Conservation (phyloP, 163 green algal species). For the Scenedesmus sp. region DNA sequence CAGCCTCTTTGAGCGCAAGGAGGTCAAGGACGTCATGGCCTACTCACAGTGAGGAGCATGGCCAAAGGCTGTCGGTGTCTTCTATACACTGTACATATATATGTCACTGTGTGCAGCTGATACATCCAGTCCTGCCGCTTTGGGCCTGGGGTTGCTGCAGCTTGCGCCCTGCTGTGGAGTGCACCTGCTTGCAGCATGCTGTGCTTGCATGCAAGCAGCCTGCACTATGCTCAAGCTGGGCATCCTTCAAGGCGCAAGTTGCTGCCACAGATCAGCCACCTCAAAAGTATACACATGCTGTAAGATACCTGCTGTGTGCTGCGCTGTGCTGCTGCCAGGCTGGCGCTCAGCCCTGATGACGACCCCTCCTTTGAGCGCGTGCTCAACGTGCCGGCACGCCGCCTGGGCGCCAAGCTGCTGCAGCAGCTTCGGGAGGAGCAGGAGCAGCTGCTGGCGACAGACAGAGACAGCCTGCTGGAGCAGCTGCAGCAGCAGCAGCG, state of each 20-base stretch:
- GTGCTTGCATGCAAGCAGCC: no score
- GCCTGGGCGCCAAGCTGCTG: conserved; percentile 42
- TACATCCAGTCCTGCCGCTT: no score
- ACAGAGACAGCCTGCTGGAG: background rate
- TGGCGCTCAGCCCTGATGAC: conserved; percentile 54
- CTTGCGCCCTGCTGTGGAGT: no score
- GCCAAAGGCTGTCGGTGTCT: no score
- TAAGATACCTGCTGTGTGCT: background rate
- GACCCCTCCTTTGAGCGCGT: conserved; percentile 46
- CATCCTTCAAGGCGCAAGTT: no score
- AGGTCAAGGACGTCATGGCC: conserved; percentile 55
- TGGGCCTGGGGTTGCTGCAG: no score
- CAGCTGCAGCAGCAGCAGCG: conserved; percentile 18
- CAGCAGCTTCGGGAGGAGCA: conserved; percentile 28
- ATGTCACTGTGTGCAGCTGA: no score
- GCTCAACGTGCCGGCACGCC: conserved; percentile 50
- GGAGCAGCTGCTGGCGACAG: background rate
- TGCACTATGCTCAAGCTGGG: no score
- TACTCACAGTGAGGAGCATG: conserved; percentile 46
- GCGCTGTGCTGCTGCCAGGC: conserved; percentile 18
- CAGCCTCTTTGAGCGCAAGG: conserved; percentile 49
- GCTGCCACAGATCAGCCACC: background rate
- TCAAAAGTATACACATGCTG: background rate
- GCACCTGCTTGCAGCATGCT: no score
- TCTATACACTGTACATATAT: no score